A percentile compares a stretch with the other conserved stretches of the same genome.
These are phyloP conservation scores for Oidium heveae DNA, from an alignment of 2,329 filamentous ascomycete genomes.

Conservation along the genomic window DNA sequence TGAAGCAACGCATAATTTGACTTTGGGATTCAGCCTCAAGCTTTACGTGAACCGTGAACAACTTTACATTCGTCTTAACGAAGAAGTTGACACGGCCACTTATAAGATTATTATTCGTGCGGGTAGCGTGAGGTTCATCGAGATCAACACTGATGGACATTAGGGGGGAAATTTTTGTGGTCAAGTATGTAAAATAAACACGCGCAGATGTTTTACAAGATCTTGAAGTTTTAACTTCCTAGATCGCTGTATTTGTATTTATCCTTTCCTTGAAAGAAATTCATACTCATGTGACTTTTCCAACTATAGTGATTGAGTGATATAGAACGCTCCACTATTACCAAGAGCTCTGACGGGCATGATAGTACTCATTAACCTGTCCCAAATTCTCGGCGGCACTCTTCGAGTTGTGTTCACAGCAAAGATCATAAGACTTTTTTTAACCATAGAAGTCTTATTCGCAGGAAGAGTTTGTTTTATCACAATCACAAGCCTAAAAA, in stretches of 20 bases:
- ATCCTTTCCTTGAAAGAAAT: too few relatives aligned
- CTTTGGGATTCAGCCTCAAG: slow-evolving; percentile 59
- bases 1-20: slow-evolving; percentile 16
- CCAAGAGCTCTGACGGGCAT: too few relatives aligned
- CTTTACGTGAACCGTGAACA: slow-evolving; percentile 56
- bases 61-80: slow-evolving; percentile 39
- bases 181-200: too few relatives aligned
- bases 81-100: slow-evolving; percentile 31
- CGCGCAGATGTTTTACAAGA: too few relatives aligned
- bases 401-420: not conserved
- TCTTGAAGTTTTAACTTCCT: too few relatives aligned
- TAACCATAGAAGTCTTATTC: not conserved
- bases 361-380: too few relatives aligned
- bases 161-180: slow-evolving; percentile 1
- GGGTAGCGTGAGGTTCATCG: slow-evolving; percentile 42
- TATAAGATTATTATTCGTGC: slow-evolving; percentile 57
- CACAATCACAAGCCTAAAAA: not conserved
- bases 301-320: too few relatives aligned
- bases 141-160: slow-evolving; percentile 46
- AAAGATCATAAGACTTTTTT: slow-evolving; percentile 1
- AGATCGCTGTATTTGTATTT: too few relatives aligned
- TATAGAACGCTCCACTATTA: too few relatives aligned
- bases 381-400: too few relatives aligned
- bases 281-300: too few relatives aligned
- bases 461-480: not conserved